Conservation (phyloP, 2,329 filamentous ascomycete genomes). For the Fusarium staphyleae region DNA sequence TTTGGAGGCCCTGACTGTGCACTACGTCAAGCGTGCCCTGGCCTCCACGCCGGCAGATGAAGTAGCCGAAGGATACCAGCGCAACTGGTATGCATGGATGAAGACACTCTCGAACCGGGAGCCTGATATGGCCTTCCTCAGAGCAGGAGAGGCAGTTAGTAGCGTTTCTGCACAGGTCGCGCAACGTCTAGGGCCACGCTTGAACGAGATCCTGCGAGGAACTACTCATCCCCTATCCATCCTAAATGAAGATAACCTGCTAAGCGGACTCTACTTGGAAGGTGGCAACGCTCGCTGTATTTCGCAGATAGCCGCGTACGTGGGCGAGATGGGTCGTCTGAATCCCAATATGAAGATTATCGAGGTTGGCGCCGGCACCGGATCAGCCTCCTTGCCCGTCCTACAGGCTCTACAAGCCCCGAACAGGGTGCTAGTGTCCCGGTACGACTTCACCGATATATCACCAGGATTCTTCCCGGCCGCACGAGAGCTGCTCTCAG, state of each 20-base stretch:
- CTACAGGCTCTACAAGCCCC: constrained; percentile 41
- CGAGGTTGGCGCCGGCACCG: constrained; percentile 53
- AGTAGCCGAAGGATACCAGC: neutral
- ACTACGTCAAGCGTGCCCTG: neutral
- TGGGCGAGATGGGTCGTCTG: too few relatives aligned
- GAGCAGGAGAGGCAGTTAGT: neutral
- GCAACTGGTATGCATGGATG: neutral
- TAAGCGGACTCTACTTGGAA: constrained; percentile 1
- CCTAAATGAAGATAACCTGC: neutral
- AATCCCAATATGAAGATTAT: constrained; percentile 44
- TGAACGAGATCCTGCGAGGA: neutral
- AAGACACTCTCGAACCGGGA: neutral
- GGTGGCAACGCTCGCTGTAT: neutral
- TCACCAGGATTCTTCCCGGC: constrained; percentile 51
- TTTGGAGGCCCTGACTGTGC: neutral
- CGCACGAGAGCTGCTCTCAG: constrained; percentile 30
- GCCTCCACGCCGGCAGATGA: neutral
- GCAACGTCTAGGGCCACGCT: neutral
- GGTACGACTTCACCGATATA: constrained; percentile 56
- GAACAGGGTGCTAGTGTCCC: neutral
- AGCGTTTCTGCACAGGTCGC: neutral
- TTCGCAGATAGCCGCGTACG: too few relatives aligned
- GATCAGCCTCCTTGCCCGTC: constrained; percentile 47
- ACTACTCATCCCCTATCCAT: neutral
- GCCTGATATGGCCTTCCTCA: neutral